Base-by-base conservation (phyloP, 139 green algal species). In the Chlorella sp. region DNA sequence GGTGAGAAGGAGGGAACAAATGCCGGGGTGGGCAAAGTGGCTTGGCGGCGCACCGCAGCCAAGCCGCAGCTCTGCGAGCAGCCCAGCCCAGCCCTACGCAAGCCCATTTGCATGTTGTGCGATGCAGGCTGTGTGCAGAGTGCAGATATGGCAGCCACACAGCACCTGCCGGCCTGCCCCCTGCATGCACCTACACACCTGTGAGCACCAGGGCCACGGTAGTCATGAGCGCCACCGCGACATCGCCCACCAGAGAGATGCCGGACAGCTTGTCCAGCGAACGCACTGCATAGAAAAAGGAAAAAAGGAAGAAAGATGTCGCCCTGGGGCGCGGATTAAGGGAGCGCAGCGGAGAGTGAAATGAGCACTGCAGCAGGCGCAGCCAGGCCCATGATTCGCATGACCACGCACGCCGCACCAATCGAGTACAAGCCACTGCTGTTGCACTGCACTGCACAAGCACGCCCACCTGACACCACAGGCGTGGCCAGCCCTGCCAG, bases 251-350 rank as follows among this genome's bases (percentile, higher is more conserved):
- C 64, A 84, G 67, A 46, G 43, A 67, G 14, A 84, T 44, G 2
- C 64, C 79, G 2, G 79, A 84, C 62, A 84, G 79, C 64, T 76
- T 84, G 64, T 64, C n/a, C 43, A 84, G 32, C 30, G 34, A 60
- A n/a, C 64, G 79, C 77, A 83, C 77, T 83, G 77, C 60, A 43
- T 40, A 0, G 13, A 7, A 68, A 34, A 11, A 68, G 32, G n/a
- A 36, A 22, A 4, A 14, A n/a, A n/a, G n/a, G n/a, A n/a, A n/a
- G n/a, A n/a, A n/a, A n/a, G n/a, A n/a, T n/a, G n/a, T n/a, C n/a
- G n/a, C n/a, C n/a, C n/a, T n/a, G n/a, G n/a, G n/a, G n/a, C n/a
- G n/a, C 46, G 46, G 8, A 54, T 4, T 36, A 3, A 8, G 51
- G 6, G 38, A 17, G 19, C 1, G 2, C 16, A 22, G 26, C 2